Percentiles rank a stretch among this genome's conserved stretches.
Conservation (phyloP, 768 basidiomycete genomes). For the Brasilioporus rufonigricans region DNA sequence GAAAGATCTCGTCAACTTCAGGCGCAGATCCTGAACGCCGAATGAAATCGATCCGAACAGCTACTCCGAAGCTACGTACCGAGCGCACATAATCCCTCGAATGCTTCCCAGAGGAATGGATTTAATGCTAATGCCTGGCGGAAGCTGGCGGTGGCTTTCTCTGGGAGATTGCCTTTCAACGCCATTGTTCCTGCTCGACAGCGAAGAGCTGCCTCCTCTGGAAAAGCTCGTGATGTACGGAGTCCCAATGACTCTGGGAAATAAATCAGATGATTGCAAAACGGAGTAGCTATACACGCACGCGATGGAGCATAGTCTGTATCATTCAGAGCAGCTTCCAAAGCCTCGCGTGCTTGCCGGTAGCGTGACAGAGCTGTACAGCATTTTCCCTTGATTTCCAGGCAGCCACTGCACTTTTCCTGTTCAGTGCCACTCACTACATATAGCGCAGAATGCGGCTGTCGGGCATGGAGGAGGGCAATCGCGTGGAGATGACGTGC, state of each 20-base stretch:
- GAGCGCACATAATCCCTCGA: constrained; percentile 79
- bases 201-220: constrained; percentile 70
- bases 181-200: constrained; percentile 79
- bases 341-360: constrained; percentile 70
- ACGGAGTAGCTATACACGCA: constrained; percentile 35
- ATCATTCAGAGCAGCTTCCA: constrained; percentile 61
- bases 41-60: constrained; percentile 12
- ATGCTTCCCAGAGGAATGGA: constrained; percentile 90
- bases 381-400: constrained; percentile 76
- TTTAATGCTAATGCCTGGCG: constrained; percentile 67
- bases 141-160: constrained; percentile 71
- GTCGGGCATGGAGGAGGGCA: constrained; percentile 64
- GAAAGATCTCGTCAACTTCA: constrained; percentile 71
- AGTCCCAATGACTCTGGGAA: constrained; percentile 52
- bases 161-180: constrained; percentile 72
- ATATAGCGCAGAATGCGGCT: constrained; percentile 71
- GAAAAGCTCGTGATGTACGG: constrained; percentile 55
- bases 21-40: constrained; percentile 56
- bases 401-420: constrained; percentile 67
- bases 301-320: constrained; percentile 52
- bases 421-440: constrained; percentile 64
- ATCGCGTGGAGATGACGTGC: constrained; percentile 84
- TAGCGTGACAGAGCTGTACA: constrained; percentile 70
- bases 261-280: constrained; percentile 13
- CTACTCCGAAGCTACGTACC: constrained; percentile 46